A percentile compares a stretch with the other conserved stretches of the same genome.
These are phyloP conservation scores for Backusella tuberculispora DNA, from an alignment of 192 early-diverging fungal species.

Conservation along the genomic window DNA sequence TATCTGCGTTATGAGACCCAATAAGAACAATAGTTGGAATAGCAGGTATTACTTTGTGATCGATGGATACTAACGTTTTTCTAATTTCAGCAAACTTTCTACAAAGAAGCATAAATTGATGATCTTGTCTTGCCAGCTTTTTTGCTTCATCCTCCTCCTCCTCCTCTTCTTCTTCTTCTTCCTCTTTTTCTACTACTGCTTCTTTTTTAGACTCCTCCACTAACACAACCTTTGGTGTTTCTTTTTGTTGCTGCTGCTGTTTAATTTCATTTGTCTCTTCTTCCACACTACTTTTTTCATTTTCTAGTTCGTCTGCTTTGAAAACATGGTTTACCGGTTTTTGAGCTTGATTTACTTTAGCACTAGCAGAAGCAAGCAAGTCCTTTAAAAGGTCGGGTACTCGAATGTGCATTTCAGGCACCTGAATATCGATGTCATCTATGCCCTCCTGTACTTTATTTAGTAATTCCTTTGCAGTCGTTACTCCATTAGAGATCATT, in stretches of 20 bases:
- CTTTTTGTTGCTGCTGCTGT: neutral
- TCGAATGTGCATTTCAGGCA: constrained; percentile 48
- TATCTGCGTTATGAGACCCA: constrained; percentile 82
- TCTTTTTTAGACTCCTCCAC: neutral
- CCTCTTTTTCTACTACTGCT: neutral
- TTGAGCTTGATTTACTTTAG: neutral
- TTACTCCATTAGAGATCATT: constrained; percentile 22
- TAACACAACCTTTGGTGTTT: neutral
- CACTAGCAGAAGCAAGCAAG: constrained; percentile 21
- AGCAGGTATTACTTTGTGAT: constrained; percentile 72
- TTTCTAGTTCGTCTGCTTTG: neutral
- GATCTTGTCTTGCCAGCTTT: constrained; percentile 49
- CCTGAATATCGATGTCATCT: constrained; percentile 37
- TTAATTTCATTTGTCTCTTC: constrained; percentile 33
- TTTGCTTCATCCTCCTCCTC: constrained; percentile 46
- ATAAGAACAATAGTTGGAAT: constrained; percentile 91
- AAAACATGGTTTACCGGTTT: constrained; percentile 15
- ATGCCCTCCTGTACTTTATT: constrained; percentile 40
- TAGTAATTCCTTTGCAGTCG: constrained; percentile 43
- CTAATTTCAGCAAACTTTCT: constrained; percentile 94
- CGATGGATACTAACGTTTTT: constrained; percentile 87
- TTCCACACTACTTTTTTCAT: constrained; percentile 23
- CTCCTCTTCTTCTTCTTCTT: constrained; percentile 29
- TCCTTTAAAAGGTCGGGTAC: constrained; percentile 41
- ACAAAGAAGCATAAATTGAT: constrained; percentile 84